Evolutionary conservation across 1,284 basidiomycete species (phyloP).

Genomic region (Coniophora puteana): DNA sequence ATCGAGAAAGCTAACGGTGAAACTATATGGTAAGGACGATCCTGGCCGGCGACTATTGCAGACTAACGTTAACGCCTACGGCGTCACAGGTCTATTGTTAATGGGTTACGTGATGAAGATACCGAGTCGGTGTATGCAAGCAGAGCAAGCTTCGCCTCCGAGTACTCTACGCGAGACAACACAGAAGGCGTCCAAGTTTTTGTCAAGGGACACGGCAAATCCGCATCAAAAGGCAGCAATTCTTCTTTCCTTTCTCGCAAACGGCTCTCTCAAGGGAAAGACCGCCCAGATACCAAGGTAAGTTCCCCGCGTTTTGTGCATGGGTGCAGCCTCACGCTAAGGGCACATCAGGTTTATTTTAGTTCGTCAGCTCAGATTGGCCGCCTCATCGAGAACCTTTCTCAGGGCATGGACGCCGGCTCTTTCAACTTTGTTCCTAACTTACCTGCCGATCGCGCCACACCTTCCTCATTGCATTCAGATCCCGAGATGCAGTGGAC

Average conservation of each 20-base stretch:
- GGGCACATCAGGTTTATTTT: conserved; percentile 63
- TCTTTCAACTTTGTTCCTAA: conserved; percentile 67
- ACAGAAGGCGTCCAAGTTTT: conserved; percentile 59
- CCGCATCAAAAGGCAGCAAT: conserved; percentile 61
- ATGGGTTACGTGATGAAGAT: conserved; percentile 75
- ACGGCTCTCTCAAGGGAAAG: conserved; percentile 46
- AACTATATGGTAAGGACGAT: conserved; percentile 64
- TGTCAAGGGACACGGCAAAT: conserved; percentile 69
- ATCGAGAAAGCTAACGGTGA: conserved; percentile 79
- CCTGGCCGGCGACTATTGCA: conserved; percentile 8
- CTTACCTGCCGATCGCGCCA: conserved; percentile 44
- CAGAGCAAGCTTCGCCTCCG: conserved; percentile 70
- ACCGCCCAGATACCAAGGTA: conserved; percentile 79
- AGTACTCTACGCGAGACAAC: conserved; percentile 58
- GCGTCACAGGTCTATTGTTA: conserved; percentile 70
- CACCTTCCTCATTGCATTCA: conserved; percentile 57
- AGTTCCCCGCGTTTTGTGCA: conserved; percentile 16
- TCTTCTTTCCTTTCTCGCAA: conserved; percentile 58
- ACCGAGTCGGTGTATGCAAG: conserved; percentile 62
- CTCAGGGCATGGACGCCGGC: conserved; percentile 73
- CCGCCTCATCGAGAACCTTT: conserved; percentile 74
- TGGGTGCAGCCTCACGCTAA: conserved; percentile 13
- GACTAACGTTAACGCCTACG: conserved; percentile 7
- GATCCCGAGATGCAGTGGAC: conserved; percentile 63
- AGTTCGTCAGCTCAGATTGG: conserved; percentile 75